These are phyloP conservation scores for Umbelopsis ramanniana DNA, from an alignment of 192 early-diverging fungal species.

Conservation along the genomic window DNA sequence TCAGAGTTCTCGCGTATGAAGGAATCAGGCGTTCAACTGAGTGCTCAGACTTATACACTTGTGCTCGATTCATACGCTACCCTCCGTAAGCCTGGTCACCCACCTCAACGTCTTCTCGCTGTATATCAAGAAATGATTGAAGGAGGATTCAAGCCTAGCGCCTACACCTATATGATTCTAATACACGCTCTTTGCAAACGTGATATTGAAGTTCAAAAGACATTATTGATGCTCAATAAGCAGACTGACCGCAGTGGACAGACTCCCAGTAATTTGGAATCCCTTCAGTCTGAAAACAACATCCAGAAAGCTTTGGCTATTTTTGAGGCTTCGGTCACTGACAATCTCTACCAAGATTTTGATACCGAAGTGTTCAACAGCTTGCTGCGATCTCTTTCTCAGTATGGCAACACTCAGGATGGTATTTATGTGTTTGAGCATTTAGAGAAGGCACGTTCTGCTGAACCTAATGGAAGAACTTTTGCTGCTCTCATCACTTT, in stretches of 20 bases:
- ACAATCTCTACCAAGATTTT: conserved; percentile 28
- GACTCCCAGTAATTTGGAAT: conserved; percentile 25
- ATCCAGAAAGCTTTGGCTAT: conserved; percentile 36
- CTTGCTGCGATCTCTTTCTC: conserved; percentile 39
- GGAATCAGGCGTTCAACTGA: conserved; percentile 26
- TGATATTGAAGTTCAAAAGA: conserved; percentile 47
- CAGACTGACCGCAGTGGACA: conserved; percentile 34
- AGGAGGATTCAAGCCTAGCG: conserved; percentile 21
- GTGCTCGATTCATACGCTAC: conserved; percentile 38
- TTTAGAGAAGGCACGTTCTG: conserved; percentile 20
- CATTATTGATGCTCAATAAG: conserved; percentile 37
- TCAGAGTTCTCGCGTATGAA: conserved; percentile 34
- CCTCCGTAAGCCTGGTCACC: conserved; percentile 37
- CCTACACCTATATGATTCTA: conserved; percentile 33
- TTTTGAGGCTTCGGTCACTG: conserved; percentile 31
- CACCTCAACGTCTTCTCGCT: conserved; percentile 20
- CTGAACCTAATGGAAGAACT: conserved; percentile 52
- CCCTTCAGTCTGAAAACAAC: conserved; percentile 38
- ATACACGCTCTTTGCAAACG: conserved; percentile 39
- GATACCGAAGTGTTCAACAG: conserved; percentile 45
- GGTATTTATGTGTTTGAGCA: conserved; percentile 33
- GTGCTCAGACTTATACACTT: conserved; percentile 39
- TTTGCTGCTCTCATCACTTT: conserved; percentile 61
- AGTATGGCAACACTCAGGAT: conserved; percentile 39
- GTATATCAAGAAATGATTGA: conserved; percentile 43